Conservation (phyloP, 2,329 filamentous ascomycete species). For the Ophiostoma novo-ulmi region DNA sequence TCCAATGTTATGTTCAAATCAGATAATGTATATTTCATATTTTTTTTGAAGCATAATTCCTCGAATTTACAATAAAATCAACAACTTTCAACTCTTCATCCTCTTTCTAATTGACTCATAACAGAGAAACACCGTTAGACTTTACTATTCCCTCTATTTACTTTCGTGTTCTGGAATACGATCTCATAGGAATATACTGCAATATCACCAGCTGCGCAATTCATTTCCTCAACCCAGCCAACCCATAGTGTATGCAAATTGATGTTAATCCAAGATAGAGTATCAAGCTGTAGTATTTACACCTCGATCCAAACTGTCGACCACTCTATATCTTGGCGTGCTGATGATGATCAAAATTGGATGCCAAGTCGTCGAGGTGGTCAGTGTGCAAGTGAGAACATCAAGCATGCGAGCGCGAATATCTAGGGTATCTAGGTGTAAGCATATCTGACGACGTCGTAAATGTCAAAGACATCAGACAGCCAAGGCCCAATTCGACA, state of each 20-base stretch:
- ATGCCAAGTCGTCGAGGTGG: background rate
- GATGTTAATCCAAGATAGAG: background rate
- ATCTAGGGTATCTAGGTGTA: background rate
- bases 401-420: background rate
- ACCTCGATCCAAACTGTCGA: background rate
- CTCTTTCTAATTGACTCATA: too few relatives aligned
- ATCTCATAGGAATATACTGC: background rate
- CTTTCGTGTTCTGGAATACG: background rate
- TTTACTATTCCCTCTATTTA: too few relatives aligned
- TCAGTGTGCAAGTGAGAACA: background rate
- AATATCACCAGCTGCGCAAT: background rate
- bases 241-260: background rate
- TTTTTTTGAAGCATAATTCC: too few relatives aligned
- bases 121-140: too few relatives aligned
- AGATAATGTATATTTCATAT: too few relatives aligned
- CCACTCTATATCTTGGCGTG: background rate
- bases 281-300: constrained; percentile 5
- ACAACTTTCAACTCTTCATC: too few relatives aligned
- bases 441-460: background rate
- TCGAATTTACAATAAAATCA: too few relatives aligned
- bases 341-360: background rate
- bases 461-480: background rate
- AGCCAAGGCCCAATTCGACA: background rate
- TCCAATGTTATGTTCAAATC: too few relatives aligned
- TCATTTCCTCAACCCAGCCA: background rate